Evolutionary conservation across 1,284 basidiomycete genomes (phyloP), one percentile per base, ranked within the genome.

Genomic region (Naganishia cerealis): DNA sequence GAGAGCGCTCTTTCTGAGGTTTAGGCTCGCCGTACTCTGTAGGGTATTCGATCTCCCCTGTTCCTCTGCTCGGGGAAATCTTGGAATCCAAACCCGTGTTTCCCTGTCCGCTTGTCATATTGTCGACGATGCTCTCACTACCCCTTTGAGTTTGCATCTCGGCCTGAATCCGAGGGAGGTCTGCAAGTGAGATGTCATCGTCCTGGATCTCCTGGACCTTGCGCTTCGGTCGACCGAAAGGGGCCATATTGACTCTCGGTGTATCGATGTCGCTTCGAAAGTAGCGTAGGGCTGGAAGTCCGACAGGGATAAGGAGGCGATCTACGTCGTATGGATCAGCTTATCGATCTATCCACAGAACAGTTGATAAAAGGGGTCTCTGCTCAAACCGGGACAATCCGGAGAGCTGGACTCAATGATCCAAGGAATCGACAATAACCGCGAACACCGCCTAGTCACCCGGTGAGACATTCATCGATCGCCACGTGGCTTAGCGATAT

Each of bases 171-270:
- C 26, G 36, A 33, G 61, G 61, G 8, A 63, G 61, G 29, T 63
- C 61, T 21, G 61, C 61, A 15, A 63, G 50, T 10, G 61, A 63
- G 12, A 63, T 63, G 21, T 63, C 61, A 29, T 63, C 50, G 50
- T 63, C 50, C 38, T 54, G 61, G 3, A 63, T 50, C 15, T 63
- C 50, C n/a, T 26, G 61, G 2, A 54, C n/a, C 46, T 53, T 63
- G 43, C 61, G 61, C 54, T 54, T 63, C n/a, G 61, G 61, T 18
- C 61, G 61, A 26, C 61, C 61, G 39, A 63, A 63, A 21, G 61
- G 61, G 36, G 54, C 61, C 61, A 63, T 63, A 10, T 21, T 53
- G 59, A 33, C 29, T 33, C 29, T 2, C 29, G 29, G 29, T n/a
- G n/a, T 33, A 33, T 33, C 29, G 29, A 33, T 33, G 29, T 33